Percentiles rank a stretch among this genome's conserved stretches.
These are phyloP conservation scores for Capsicum pubescens DNA, from an alignment of 257 asterid species.

Conservation along the genomic window DNA sequence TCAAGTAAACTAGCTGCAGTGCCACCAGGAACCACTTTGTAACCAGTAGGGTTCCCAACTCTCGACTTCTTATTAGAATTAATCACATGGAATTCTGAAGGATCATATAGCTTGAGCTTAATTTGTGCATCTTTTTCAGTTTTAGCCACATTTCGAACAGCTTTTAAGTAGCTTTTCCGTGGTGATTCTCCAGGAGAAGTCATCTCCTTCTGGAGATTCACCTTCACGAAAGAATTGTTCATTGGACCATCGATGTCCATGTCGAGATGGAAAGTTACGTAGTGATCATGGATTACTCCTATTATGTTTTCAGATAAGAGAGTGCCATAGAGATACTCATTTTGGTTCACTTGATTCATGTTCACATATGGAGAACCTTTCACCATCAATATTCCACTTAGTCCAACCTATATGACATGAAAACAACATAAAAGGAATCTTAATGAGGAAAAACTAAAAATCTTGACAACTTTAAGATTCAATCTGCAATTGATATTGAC, in stretches of 20 bases:
- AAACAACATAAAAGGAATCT: conserved; percentile 1
- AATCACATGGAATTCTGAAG: conserved; percentile 85
- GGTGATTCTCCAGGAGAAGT: conserved; percentile 69
- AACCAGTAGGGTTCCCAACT: conserved; percentile 86
- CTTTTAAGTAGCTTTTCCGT: conserved; percentile 81
- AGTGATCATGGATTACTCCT: conserved; percentile 95
- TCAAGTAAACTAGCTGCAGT: conserved; percentile 94
- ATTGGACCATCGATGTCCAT: conserved; percentile 78
- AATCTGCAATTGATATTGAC: not conserved
- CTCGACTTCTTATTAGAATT: conserved; percentile 67
- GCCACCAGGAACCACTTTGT: conserved; percentile 84
- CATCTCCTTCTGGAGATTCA: conserved; percentile 67
- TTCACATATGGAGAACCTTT: conserved; percentile 79
- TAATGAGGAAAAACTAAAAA: not conserved
- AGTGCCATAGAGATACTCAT: conserved; percentile 74
- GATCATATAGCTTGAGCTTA: conserved; percentile 68
- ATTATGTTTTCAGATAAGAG: conserved; percentile 78
- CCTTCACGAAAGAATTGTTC: conserved; percentile 84
- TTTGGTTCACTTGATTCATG: conserved; percentile 70
- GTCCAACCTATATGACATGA: conserved; percentile 59
- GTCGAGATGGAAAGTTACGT: conserved; percentile 80
- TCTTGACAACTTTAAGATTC: not conserved
- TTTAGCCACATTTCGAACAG: conserved; percentile 66
- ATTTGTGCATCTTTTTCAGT: conserved; percentile 92
- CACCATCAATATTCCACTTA: conserved; percentile 88